Base-by-base conservation (phyloP, 75 land plant genomes). In the Sequoiadendron giganteum region DNA sequence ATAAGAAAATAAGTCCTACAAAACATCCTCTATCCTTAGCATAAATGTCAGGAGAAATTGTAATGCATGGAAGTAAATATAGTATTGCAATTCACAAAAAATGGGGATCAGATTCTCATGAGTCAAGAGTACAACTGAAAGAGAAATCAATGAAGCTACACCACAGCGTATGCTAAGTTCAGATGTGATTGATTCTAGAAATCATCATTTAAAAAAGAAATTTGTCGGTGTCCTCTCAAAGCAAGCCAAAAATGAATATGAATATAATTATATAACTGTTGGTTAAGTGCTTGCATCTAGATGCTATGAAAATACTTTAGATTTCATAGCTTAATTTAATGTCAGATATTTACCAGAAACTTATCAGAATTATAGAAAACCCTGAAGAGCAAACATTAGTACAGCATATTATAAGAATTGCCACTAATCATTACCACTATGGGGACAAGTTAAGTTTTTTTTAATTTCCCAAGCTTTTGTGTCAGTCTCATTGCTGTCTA, bases 91-190 rank as follows among this genome's bases (percentile, higher is more conserved):
- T 79, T 40, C 47, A 42, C 8, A 43, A 82, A 10, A 82, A 42
- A 43, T 7, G 10, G 10, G 47, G 30, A 82, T 45, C 28, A 45
- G 47, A n/a, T 32, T n/a, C 14, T 47, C 48, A 82, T n/a, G 34
- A n/a, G 84, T 47, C 48, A 82, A 47, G 52, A n/a, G 84, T 82
- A 28, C 11, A 47, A 82, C 70, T 82, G 15, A 81, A 82, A 82
- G 82, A 82, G 34, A 47, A 45, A 28, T 82, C 16, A 13, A 82
- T 10, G 4, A 34, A 13, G 38, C 77, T 34, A 34, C 16, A 75
- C 34, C 38, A 11, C 14, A 10, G 14, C 34, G 18, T 10, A 25
- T 32, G 34, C 77, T 75, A 75, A 75, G 38, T 34, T 34, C 1
- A 75, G 38, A 75, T 13, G 38, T 32, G 38, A 34, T 13, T 75